Conservation (phyloP, 176 grass and related monocot genomes). For the Cymbopogon citratus region DNA sequence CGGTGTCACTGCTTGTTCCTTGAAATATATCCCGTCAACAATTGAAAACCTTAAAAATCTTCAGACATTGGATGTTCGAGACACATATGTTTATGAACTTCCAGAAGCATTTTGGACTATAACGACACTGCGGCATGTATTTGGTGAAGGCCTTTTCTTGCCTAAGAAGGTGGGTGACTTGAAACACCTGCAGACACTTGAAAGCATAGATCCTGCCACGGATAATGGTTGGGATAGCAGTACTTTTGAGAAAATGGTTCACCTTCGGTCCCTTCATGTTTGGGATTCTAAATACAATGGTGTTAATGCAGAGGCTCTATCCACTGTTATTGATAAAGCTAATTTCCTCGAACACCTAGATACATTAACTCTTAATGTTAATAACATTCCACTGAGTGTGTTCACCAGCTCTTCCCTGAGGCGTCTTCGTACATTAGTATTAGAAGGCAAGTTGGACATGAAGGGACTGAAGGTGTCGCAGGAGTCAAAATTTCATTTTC, state of each 20-base stretch:
- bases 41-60: background rate
- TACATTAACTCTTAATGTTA: background rate
- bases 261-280: background rate
- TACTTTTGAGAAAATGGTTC: background rate
- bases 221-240: background rate
- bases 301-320: background rate
- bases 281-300: background rate
- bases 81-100: background rate
- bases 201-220: background rate
- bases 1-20: background rate
- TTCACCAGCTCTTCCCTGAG: background rate
- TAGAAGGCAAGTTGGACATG: background rate
- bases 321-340: background rate
- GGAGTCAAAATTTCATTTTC: background rate
- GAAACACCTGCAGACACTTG: slow-evolving; percentile 13
- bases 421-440: background rate
- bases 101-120: background rate
- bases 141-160: background rate
- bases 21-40: background rate
- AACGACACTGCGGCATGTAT: background rate
- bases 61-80: slow-evolving; percentile 17
- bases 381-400: background rate
- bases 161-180: background rate
- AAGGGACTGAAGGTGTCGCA: background rate
- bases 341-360: background rate